Evolutionary conservation across 1,284 basidiomycete genomes (phyloP).

Genomic region (Entoloma clypeatum): DNA sequence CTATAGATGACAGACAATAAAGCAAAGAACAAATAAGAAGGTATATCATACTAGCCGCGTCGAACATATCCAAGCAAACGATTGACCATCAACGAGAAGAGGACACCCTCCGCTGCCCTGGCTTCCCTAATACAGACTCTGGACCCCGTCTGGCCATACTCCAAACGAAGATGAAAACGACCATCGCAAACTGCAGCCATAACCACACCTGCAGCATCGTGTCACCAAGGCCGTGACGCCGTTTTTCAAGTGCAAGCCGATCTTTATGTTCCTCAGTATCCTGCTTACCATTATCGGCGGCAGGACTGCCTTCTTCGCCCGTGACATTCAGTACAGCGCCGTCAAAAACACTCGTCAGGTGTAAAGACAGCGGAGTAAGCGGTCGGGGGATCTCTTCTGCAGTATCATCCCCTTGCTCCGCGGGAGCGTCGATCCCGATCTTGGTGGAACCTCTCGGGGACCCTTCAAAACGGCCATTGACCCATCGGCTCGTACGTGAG

Average conservation of each 20-base stretch:
- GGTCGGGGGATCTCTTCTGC: conserved; percentile 15
- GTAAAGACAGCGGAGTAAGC: conserved; percentile 33
- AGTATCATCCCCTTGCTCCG: conserved; percentile 10
- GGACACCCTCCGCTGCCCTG: conserved; percentile 38
- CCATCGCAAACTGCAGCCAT: conserved; percentile 72
- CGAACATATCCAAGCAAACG: conserved; percentile 1
- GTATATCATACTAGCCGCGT: no score
- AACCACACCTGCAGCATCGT: conserved; percentile 71
- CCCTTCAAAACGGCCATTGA: conserved; percentile 44
- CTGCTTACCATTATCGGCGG: conserved; percentile 18
- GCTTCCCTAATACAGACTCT: conserved; percentile 57
- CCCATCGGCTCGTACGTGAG: conserved; percentile 51
- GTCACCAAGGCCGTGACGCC: conserved; percentile 36
- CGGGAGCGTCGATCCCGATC: conserved; percentile 4
- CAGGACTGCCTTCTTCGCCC: conserved; percentile 14
- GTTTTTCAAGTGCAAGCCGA: conserved; percentile 20
- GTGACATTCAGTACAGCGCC: conserved; percentile 40
- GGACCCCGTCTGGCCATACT: conserved; percentile 74
- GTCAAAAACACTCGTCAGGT: conserved; percentile 36
- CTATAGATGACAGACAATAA: no score
- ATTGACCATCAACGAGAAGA: conserved; percentile 11
- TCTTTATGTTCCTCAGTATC: conserved; percentile 6
- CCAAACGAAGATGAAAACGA: conserved; percentile 72
- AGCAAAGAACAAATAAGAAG: no score
- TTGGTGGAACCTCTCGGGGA: conserved; percentile 20